Evolutionary conservation across 169 alveolate species (phyloP).

Genomic region (Cytauxzoon felis): DNA sequence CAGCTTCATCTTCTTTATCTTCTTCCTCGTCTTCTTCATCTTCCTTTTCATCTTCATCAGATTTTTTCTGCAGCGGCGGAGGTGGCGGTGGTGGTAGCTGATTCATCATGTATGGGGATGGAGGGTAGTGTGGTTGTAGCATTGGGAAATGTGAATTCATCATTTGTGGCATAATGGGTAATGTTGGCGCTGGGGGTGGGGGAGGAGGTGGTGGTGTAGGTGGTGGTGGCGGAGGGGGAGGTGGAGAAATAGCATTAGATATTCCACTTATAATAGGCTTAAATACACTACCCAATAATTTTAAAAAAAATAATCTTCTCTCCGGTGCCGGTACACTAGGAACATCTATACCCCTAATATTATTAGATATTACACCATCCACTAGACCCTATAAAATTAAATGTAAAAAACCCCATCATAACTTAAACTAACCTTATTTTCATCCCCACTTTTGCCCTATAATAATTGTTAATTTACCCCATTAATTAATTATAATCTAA

Average conservation of each 20-base stretch:
- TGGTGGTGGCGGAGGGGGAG: slow-evolving; percentile 51
- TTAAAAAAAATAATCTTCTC: slow-evolving; percentile 14
- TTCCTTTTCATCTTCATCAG: not conserved
- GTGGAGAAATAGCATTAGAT: slow-evolving; percentile 1
- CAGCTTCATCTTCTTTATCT: not conserved
- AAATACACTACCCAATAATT: slow-evolving; percentile 13
- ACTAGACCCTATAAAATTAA: no score
- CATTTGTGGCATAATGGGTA: not conserved
- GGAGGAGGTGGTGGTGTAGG: slow-evolving; percentile 45
- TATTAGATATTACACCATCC: no score
- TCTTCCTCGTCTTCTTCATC: not conserved
- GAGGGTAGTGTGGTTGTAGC: no score
- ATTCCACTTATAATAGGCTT: slow-evolving; percentile 24
- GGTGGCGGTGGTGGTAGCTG: no score
- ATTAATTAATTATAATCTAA: no score
- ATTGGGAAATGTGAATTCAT: not conserved
- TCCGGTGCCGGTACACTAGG: slow-evolving; percentile 21
- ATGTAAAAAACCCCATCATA: no score
- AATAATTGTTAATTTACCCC: no score
- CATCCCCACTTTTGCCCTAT: no score
- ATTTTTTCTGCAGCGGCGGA: slow-evolving; percentile 4
- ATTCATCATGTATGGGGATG: no score
- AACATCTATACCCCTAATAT: not conserved
- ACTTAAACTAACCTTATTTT: no score
- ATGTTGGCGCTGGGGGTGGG: slow-evolving; percentile 4